Conservation (phyloP, 2,329 filamentous ascomycete species). For the Clathrospora elynae region DNA sequence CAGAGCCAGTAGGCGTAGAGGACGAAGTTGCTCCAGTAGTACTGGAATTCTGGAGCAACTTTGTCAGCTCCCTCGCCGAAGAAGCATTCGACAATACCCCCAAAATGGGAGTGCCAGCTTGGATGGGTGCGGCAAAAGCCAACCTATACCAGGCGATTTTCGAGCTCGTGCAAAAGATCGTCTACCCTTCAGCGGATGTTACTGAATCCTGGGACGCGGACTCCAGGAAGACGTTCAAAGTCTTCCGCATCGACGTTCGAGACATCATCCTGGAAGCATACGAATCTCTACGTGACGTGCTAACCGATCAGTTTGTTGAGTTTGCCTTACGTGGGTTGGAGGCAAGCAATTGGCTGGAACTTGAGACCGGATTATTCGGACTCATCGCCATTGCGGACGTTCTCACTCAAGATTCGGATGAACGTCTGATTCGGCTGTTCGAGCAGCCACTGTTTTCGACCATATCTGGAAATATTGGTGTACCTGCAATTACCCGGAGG, state of each 20-base stretch:
- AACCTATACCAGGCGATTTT: slow-evolving; percentile 69
- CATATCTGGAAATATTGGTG: slow-evolving; percentile 52
- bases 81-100: slow-evolving; percentile 45
- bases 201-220: slow-evolving; percentile 71
- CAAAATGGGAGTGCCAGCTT: slow-evolving; percentile 51
- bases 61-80: slow-evolving; percentile 71
- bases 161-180: slow-evolving; percentile 70
- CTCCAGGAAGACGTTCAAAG: slow-evolving; percentile 69
- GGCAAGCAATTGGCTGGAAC: slow-evolving; percentile 53
- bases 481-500: slow-evolving; percentile 68
- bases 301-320: slow-evolving; percentile 56
- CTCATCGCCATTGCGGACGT: slow-evolving; percentile 71
- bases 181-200: slow-evolving; percentile 64
- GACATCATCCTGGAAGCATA: slow-evolving; percentile 77
- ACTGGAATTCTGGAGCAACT: slow-evolving; percentile 81
- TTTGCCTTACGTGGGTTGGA: slow-evolving; percentile 51
- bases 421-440: slow-evolving; percentile 66
- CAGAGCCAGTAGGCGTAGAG: slow-evolving; percentile 71
- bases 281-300: slow-evolving; percentile 54
- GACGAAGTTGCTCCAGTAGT: slow-evolving; percentile 75
- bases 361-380: slow-evolving; percentile 63
- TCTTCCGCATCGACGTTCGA: slow-evolving; percentile 77
- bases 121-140: slow-evolving; percentile 63
- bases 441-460: slow-evolving; percentile 62
- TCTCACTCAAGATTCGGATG: slow-evolving; percentile 64